Conservation (phyloP, 495 filamentous ascomycete species). For the Neurospora intermedia region DNA sequence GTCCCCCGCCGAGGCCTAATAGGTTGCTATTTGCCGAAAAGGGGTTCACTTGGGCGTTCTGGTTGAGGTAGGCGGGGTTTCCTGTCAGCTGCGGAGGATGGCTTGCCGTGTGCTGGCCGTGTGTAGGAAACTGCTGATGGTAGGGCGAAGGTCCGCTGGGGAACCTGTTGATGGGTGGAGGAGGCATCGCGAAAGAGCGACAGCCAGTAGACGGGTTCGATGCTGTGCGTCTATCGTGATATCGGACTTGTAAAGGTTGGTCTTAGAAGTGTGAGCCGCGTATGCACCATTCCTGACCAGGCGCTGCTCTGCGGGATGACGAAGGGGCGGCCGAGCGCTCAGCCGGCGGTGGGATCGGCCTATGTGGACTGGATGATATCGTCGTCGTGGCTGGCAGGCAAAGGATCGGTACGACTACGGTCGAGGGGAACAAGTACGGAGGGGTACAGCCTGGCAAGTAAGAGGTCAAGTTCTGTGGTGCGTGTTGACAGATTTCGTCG, state of each 20-base stretch:
- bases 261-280: not conserved
- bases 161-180: conserved; percentile 21
- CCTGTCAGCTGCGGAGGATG: conserved; percentile 29
- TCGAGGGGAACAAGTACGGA: not conserved
- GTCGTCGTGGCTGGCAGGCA: not conserved
- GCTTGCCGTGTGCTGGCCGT: conserved; percentile 31
- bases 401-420: not conserved
- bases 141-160: conserved; percentile 29
- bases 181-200: conserved; percentile 18
- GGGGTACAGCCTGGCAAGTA: not conserved
- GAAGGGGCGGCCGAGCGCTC: not conserved
- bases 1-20: conserved; percentile 44
- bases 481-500: not conserved
- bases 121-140: conserved; percentile 36
- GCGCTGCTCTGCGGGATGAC: not conserved
- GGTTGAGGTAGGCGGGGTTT: conserved; percentile 39
- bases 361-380: not conserved
- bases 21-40: conserved; percentile 53
- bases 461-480: not conserved
- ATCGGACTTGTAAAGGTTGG: conserved; percentile 5
- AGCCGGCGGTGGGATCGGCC: not conserved
- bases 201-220: not conserved
- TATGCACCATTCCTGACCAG: conserved; percentile 13
- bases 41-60: conserved; percentile 56
- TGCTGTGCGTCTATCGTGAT: conserved; percentile 5